Percentiles rank a stretch among this genome's conserved stretches.
These are phyloP conservation scores for Chytriomyces sp. DNA, from an alignment of 192 early-diverging fungal species.

Conservation along the genomic window DNA sequence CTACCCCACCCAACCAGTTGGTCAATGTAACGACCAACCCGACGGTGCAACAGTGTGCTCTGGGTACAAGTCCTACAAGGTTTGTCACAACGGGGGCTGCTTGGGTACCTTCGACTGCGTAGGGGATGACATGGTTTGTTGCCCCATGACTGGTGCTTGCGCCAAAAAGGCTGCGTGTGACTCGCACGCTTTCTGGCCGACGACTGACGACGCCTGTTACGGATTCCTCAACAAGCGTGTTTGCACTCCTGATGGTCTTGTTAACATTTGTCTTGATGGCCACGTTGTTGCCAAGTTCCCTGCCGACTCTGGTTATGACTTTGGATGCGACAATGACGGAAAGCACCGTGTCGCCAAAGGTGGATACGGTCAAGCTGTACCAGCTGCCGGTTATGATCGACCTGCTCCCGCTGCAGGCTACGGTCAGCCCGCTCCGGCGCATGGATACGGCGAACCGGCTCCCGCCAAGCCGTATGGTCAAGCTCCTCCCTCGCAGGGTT, in stretches of 20 bases:
- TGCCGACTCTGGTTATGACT: conserved; percentile 1
- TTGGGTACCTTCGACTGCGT: conserved; percentile 24
- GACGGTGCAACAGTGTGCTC: conserved; percentile 16
- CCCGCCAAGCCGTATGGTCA: not conserved
- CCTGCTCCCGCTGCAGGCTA: not conserved
- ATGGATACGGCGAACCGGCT: not conserved
- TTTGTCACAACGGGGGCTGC: conserved; percentile 21
- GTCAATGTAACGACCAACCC: conserved; percentile 14
- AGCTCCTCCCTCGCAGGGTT: not conserved
- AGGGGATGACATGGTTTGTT: conserved; percentile 16
- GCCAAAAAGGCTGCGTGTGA: not conserved
- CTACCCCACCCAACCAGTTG: conserved; percentile 19
- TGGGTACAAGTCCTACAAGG: conserved; percentile 21
- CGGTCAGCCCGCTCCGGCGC: not conserved
- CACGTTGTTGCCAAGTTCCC: conserved; percentile 11
- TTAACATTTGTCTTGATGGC: conserved; percentile 11
- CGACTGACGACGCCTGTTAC: not conserved
- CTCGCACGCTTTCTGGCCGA: not conserved
- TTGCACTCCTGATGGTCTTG: not conserved
- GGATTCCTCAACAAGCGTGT: conserved; percentile 17
- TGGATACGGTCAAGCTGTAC: not conserved
- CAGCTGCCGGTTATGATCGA: not conserved
- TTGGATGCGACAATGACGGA: conserved; percentile 17
- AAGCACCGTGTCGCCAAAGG: not conserved
- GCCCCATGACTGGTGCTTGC: conserved; percentile 7